phyloP scores from a whole-genome alignment of 306 rosid species.

The Quercus aquifolioides region DNA sequence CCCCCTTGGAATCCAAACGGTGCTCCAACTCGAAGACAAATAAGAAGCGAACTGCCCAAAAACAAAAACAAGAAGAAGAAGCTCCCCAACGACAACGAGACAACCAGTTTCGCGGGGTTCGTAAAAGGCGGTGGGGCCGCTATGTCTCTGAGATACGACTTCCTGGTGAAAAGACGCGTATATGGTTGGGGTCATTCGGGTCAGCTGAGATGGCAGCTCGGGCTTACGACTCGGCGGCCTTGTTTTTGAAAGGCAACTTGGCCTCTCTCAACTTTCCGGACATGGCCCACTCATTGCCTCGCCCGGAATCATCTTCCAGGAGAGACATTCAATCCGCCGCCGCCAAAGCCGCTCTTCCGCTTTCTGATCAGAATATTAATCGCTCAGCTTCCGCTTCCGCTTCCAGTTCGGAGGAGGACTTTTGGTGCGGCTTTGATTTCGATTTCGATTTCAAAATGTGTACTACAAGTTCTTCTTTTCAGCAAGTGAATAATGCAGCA shows the following conservation, averaged over 20 bases:
- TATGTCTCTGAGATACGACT: conserved; percentile 49
- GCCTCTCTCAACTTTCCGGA: conserved; percentile 51
- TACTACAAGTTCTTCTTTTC: conserved; percentile 13
- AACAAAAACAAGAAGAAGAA: neutral
- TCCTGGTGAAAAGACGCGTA: conserved; percentile 42
- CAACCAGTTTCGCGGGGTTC: conserved; percentile 35
- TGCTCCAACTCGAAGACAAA: neutral
- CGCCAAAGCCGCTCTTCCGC: conserved; percentile 37
- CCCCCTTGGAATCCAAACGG: neutral
- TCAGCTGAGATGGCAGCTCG: conserved; percentile 54
- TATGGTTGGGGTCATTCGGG: conserved; percentile 52
- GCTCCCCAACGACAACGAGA: neutral
- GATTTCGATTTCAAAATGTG: neutral
- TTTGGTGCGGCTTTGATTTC: neutral
- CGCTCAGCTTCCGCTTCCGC: neutral
- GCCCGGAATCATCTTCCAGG: conserved; percentile 38
- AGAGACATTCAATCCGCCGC: conserved; percentile 53
- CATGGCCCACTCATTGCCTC: conserved; percentile 30
- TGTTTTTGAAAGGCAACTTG: conserved; percentile 36
- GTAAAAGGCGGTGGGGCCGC: conserved; percentile 55
- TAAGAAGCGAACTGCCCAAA: neutral
- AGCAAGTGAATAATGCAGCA: conserved; percentile 13
- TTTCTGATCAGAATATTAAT: neutral
- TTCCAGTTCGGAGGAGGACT: neutral
- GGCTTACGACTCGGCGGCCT: conserved; percentile 56